Conservation (phyloP, 306 rosid species). For the Adenanthera pavonina region DNA sequence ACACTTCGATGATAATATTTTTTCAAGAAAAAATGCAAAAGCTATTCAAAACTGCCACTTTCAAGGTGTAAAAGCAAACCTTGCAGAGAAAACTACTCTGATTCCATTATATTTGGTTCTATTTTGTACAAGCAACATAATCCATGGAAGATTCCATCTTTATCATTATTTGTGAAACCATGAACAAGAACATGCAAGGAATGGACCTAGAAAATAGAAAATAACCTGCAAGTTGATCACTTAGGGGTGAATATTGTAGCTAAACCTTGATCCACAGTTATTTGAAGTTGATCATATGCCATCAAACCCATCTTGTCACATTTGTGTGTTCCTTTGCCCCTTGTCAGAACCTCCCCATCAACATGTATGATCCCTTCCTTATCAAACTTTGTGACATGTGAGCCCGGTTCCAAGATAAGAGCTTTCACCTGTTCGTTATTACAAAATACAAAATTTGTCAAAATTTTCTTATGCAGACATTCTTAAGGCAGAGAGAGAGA, state of each 20-base stretch:
- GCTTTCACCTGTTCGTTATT: slow-evolving; percentile 74
- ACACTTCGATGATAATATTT: no score
- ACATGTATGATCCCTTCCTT: slow-evolving; percentile 86
- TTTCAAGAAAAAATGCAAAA: no score
- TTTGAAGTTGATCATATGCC: no score
- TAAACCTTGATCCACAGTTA: slow-evolving; percentile 85
- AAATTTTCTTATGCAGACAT: slow-evolving; percentile 11
- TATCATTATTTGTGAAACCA: no score
- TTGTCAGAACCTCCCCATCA: slow-evolving; percentile 90
- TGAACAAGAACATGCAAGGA: no score
- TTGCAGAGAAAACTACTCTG: background rate
- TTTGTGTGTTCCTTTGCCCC: slow-evolving; percentile 76
- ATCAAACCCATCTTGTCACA: slow-evolving; percentile 69
- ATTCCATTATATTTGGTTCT: slow-evolving; percentile 13
- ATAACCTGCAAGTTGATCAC: slow-evolving; percentile 26
- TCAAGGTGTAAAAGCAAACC: slow-evolving; percentile 20
- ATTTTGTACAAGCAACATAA: slow-evolving; percentile 12
- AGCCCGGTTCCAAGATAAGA: slow-evolving; percentile 78
- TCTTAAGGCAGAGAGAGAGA: slow-evolving; percentile 1
- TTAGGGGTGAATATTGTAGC: slow-evolving; percentile 81
- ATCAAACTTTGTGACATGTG: slow-evolving; percentile 46
- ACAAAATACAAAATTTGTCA: background rate
- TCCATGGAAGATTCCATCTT: no score
- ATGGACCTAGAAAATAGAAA: no score
- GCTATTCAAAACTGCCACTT: no score